Evolutionary conservation across 805 yeast genomes (phyloP).

Genomic region (Suhomyces kilbournensis): DNA sequence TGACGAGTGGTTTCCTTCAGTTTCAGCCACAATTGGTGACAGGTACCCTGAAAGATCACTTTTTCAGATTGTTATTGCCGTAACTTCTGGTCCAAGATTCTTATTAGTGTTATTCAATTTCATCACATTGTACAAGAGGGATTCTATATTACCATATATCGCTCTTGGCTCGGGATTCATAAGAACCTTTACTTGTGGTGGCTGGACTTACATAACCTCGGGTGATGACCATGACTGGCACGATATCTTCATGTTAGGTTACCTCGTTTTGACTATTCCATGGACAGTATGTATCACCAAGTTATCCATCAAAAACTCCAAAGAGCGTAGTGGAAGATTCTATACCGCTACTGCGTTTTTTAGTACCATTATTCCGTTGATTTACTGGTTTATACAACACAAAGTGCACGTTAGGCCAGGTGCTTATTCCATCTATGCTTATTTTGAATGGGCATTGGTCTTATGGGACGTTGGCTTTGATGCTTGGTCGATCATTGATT

Average conservation of each 20-base stretch:
- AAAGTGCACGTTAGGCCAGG: conserved; percentile 85
- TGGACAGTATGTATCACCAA: conserved; percentile 71
- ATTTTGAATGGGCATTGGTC: conserved; percentile 90
- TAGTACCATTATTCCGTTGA: conserved; percentile 70
- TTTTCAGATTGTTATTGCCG: conserved; percentile 86
- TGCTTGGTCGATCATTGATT: conserved; percentile 71
- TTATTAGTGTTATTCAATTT: conserved; percentile 53
- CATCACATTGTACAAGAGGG: conserved; percentile 41
- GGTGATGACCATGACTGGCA: conserved; percentile 97
- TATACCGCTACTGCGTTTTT: conserved; percentile 62
- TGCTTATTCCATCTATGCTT: conserved; percentile 94
- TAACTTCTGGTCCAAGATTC: conserved; percentile 92
- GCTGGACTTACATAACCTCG: conserved; percentile 97
- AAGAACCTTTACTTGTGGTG: conserved; percentile 96
- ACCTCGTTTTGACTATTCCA: conserved; percentile 85
- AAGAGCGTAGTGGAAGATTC: conserved; percentile 49
- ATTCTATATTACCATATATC: conserved; percentile 36
- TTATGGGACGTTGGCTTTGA: conserved; percentile 83
- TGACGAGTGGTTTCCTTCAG: conserved; percentile 98
- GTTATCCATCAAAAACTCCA: conserved; percentile 44
- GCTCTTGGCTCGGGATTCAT: conserved; percentile 64
- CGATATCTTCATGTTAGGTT: conserved; percentile 91
- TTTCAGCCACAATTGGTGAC: conserved; percentile 95
- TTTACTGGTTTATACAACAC: conserved; percentile 89
- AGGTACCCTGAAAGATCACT: conserved; percentile 92